Conservation (phyloP, 2,329 filamentous ascomycete species). For the Chaetomium globosum region DNA sequence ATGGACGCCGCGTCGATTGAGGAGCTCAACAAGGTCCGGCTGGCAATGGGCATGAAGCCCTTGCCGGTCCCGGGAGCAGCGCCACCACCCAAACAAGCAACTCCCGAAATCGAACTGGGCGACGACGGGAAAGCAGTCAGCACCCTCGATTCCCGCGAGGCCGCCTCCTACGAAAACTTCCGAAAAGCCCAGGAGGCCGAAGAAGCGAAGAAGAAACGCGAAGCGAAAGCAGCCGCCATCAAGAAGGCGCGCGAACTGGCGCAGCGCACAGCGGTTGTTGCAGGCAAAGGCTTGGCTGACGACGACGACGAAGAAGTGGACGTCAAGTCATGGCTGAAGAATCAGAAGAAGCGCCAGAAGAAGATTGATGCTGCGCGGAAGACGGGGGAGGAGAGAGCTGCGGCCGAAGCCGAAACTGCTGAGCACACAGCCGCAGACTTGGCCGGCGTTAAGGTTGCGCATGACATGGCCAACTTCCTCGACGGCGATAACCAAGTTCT, state of each 20-base stretch:
- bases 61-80: constrained; percentile 76
- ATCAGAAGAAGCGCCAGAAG: constrained; percentile 91
- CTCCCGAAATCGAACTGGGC: constrained; percentile 54
- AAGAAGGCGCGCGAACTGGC: constrained; percentile 86
- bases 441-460: constrained; percentile 86
- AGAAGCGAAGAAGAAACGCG: constrained; percentile 73
- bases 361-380: constrained; percentile 78
- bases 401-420: constrained; percentile 66
- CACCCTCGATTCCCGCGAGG: constrained; percentile 80
- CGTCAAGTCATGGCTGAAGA: constrained; percentile 82
- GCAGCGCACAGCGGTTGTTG: constrained; percentile 72
- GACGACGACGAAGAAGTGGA: constrained; percentile 69
- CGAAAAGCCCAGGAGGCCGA: constrained; percentile 69
- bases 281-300: constrained; percentile 82
- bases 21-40: constrained; percentile 89
- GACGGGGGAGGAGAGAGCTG: constrained; percentile 74
- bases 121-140: constrained; percentile 67
- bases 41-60: constrained; percentile 86
- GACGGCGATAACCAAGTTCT: constrained; percentile 85
- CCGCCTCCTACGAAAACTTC: constrained; percentile 73
- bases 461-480: constrained; percentile 79
- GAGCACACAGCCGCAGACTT: constrained; percentile 85
- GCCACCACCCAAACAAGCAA: constrained; percentile 44
- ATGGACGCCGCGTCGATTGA: constrained; percentile 78
- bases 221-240: constrained; percentile 78